phyloP scores from a whole-genome alignment of 1,284 basidiomycete species.

The Kwoniella shivajii region DNA sequence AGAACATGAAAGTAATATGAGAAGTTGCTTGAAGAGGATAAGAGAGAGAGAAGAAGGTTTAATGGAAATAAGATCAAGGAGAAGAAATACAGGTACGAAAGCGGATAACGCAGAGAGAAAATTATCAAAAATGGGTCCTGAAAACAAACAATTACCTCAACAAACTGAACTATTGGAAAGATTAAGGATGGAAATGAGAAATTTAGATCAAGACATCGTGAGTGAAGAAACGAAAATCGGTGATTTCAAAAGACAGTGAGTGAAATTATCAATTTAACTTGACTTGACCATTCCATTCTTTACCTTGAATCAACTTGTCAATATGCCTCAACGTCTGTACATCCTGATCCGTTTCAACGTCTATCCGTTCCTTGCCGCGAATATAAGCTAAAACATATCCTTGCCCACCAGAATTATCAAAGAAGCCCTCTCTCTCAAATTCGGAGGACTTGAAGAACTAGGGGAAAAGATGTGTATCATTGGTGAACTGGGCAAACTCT shows the following conservation, averaged over 20 bases:
- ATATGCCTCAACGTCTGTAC: no score
- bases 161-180: slow-evolving; percentile 77
- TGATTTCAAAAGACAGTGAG: slow-evolving; percentile 75
- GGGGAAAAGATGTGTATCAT: slow-evolving; percentile 85
- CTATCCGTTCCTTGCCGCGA: no score
- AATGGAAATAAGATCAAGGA: slow-evolving; percentile 71
- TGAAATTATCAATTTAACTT: neutral
- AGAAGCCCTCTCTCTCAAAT: slow-evolving; percentile 80
- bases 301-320: no score
- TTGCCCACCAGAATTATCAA: slow-evolving; percentile 52
- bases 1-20: slow-evolving; percentile 70
- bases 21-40: slow-evolving; percentile 62
- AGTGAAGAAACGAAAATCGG: slow-evolving; percentile 77
- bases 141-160: slow-evolving; percentile 78
- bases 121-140: slow-evolving; percentile 84
- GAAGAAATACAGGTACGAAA: slow-evolving; percentile 68
- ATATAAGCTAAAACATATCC: no score
- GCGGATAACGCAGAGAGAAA: slow-evolving; percentile 89
- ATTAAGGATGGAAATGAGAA: slow-evolving; percentile 74
- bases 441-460: slow-evolving; percentile 81
- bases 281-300: no score
- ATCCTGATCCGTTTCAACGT: no score
- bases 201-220: slow-evolving; percentile 80
- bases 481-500: slow-evolving; percentile 76
- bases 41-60: slow-evolving; percentile 82